Percentiles rank a stretch among this genome's conserved stretches.
Conservation (phyloP, 2,329 filamentous ascomycete genomes). For the Diaporthe sp. region DNA sequence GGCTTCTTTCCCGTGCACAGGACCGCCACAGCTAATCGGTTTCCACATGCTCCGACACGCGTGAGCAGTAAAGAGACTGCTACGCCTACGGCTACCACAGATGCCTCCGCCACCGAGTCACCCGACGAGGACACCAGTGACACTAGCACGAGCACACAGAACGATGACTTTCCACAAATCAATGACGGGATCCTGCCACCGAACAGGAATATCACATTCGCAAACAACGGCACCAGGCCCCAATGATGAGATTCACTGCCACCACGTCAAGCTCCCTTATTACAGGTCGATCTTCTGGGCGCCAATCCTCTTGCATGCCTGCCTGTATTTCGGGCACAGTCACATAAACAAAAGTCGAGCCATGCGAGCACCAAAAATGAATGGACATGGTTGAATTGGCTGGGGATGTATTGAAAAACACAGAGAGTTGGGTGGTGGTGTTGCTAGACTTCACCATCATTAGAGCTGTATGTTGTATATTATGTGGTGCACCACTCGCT, state of each 20-base stretch:
- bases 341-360: too few species aligned
- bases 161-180: background rate
- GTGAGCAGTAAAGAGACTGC: background rate
- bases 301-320: background rate
- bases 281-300: too few species aligned
- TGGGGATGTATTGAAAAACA: too few species aligned
- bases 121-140: background rate
- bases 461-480: background rate
- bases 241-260: background rate
- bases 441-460: background rate
- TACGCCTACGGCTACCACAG: background rate
- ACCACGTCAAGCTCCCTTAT: too few species aligned
- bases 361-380: too few species aligned
- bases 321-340: too few species aligned
- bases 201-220: background rate
- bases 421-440: background rate
- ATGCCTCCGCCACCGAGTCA: background rate
- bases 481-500: too few species aligned
- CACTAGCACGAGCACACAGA: background rate
- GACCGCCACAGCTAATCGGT: background rate
- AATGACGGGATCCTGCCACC: background rate
- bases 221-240: background rate
- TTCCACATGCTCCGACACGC: background rate
- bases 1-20: conserved; percentile 14
- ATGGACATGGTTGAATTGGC: too few species aligned